These are phyloP conservation scores for Akanthomyces uredinophilus DNA, from an alignment of 2,329 filamentous ascomycete genomes.

Conservation along the genomic window DNA sequence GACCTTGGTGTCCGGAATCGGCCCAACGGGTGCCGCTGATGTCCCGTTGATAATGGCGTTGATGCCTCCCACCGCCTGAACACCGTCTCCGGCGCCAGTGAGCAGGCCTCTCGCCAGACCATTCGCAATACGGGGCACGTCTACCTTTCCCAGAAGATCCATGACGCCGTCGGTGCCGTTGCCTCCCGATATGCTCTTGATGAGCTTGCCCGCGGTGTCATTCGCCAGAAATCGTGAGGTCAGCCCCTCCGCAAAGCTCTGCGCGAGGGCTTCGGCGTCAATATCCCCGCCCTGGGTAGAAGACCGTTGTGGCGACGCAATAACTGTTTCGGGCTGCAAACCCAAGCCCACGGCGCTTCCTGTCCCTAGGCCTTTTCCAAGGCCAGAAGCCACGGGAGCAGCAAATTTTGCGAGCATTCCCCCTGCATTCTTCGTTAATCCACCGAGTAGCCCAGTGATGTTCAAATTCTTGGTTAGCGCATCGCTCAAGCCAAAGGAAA, in stretches of 20 bases:
- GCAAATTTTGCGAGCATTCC: constrained; percentile 14
- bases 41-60: constrained; percentile 27
- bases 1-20: constrained; percentile 22
- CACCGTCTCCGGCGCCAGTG: constrained; percentile 29
- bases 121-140: constrained; percentile 27
- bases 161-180: not conserved
- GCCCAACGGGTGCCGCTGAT: constrained; percentile 17
- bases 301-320: not conserved
- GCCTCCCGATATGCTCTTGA: constrained; percentile 11
- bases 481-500: constrained; percentile 22
- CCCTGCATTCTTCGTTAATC: not conserved
- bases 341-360: constrained; percentile 25
- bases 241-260: constrained; percentile 25
- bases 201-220: constrained; percentile 25
- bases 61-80: constrained; percentile 29
- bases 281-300: constrained; percentile 10
- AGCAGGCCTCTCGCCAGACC: constrained; percentile 32
- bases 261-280: constrained; percentile 20
- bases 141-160: constrained; percentile 16
- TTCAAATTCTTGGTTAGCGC: constrained; percentile 20
- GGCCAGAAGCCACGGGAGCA: constrained; percentile 21
- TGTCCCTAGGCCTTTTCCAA: constrained; percentile 25
- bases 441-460: constrained; percentile 13
- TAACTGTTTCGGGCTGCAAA: constrained; percentile 22
- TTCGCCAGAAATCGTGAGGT: constrained; percentile 29